phyloP scores from a whole-genome alignment of 768 basidiomycete genomes.

The Pleurotus tuber-regium region DNA sequence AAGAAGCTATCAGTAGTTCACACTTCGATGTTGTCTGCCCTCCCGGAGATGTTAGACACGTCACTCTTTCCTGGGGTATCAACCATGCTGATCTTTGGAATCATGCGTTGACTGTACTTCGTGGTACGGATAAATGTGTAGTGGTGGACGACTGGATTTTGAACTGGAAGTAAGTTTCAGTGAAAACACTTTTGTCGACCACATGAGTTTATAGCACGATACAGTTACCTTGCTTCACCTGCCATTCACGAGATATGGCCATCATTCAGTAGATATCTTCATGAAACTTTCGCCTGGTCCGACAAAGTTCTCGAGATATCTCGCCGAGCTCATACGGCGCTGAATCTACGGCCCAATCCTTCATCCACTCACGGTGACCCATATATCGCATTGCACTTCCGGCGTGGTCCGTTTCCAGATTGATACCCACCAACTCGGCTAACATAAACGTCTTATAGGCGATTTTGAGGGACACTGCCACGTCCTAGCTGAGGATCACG shows the following conservation, averaged over 20 bases:
- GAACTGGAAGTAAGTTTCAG: constrained; percentile 38
- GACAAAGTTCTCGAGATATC: constrained; percentile 29
- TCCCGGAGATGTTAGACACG: constrained; percentile 32
- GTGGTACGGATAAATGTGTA: constrained; percentile 35
- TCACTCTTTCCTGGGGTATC: constrained; percentile 21
- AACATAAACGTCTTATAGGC: constrained; percentile 20
- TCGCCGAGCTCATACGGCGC: constrained; percentile 29
- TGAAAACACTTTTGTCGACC: too few species aligned
- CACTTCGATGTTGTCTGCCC: constrained; percentile 40
- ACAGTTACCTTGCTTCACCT: constrained; percentile 38
- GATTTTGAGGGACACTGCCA: constrained; percentile 45
- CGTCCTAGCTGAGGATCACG: constrained; percentile 27
- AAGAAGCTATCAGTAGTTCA: constrained; percentile 31
- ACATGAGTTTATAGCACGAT: constrained; percentile 4
- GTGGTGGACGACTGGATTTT: constrained; percentile 43
- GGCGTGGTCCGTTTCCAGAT: constrained; percentile 31
- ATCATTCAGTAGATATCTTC: constrained; percentile 34
- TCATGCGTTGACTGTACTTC: constrained; percentile 30
- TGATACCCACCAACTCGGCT: background rate
- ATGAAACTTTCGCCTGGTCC: constrained; percentile 42
- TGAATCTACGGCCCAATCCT: constrained; percentile 28
- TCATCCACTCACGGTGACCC: constrained; percentile 27
- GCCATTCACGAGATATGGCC: constrained; percentile 40
- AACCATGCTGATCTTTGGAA: constrained; percentile 33
- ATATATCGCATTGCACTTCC: constrained; percentile 47